Evolutionary conservation across 2,329 filamentous ascomycete species (phyloP), one percentile per base, ranked within the genome.

Genomic region (Trichoderma semiorbis): DNA sequence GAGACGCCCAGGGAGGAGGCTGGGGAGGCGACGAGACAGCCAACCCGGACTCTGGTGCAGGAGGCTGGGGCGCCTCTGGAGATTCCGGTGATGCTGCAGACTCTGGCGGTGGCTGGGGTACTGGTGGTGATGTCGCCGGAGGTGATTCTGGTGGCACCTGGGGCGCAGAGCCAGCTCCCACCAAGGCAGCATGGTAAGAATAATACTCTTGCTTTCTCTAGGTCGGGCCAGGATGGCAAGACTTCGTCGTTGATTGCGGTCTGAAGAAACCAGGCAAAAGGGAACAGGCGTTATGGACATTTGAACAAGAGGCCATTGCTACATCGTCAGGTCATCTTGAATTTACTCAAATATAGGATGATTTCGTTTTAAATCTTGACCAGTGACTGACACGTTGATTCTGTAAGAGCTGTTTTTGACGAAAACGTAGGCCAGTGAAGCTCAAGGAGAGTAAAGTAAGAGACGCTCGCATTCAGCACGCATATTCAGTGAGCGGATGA

Each of bases 1-100:
- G 72, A 2, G 76, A 75, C 21, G 64, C 67, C 14, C 76, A 74
- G 2, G 74, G 62, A 16, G 75, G 69, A 26, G 75, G 73, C 11
- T 74, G 72, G 21, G 73, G 70, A 30, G 50, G n/a, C 10, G 63
- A 70, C 3, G 47, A 60, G 10, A 26, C 43, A 21, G 69, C 36
- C 43, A 47, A 32, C 16, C 64, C 11, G 14, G 69, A 24, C 26
- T 69, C 63, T 58, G 72, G 73, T 28, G 73, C 43, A 28, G 78
- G 75, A 12, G 75, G 72, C 18, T 70, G 36, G n/a, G 79, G 76
- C 11, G 36, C 24, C 7, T 28, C 60, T 43, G 60, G 34, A 30
- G 60, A 7, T 21, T 18, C 36, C 11, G 16, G 28, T 28, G 70
- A 61, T 5, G 26, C 66, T 18, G 57, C 34, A 30, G 58, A 26